Evolutionary conservation across 768 basidiomycete species (phyloP), one percentile per base, ranked within the genome.

Genomic region (Phylloporus arenicola): DNA sequence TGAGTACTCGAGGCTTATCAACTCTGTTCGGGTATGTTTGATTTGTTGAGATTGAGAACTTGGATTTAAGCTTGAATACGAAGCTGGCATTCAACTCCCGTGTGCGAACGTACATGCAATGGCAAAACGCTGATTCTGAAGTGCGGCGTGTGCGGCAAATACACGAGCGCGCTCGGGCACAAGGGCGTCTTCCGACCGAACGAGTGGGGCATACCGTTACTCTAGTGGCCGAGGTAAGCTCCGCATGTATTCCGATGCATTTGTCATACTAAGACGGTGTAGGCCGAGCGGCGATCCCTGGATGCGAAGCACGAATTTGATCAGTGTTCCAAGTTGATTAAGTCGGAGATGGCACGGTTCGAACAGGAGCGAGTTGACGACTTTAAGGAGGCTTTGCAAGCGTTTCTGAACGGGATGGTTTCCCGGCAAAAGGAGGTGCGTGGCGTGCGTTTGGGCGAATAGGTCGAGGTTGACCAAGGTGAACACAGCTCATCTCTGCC

Each of bases 301-400:
- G 92, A 95, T 42, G 79, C 87, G 0, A 90, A 87, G 62, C 81
- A 82, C 45, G 95, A 96, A 56, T 99, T 88, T 63, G 94, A 97
- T 39, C 80, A 87, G 19, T 85, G 86, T 12, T 90, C 92, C 17
- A 86, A 86, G 56, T 72, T 96, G 17, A 84, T 92, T 58, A 98
- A 98, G 69, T 71, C 80, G 4, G 96, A 99, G 70, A 81, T 93
- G 55, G 82, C 82, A 5, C 75, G 95, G 38, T 97, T 98, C 62
- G 95, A 99, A 70, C 81, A 83, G 63, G 95, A 96, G 69, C 81
- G 94, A 38, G 79, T 98, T 22, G 88, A 91, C 43, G 95, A 98
- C 64, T 96, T 98, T 69, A 94, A 93, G 68, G 75, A 79, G 39
- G 77, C 86, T 3, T 66, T 99, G 56, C 87, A 91, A 65, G 76